Evolutionary conservation across 768 basidiomycete species (phyloP), one percentile per base, ranked within the genome.

Genomic region (Xerocomus brunneocitrinus): DNA sequence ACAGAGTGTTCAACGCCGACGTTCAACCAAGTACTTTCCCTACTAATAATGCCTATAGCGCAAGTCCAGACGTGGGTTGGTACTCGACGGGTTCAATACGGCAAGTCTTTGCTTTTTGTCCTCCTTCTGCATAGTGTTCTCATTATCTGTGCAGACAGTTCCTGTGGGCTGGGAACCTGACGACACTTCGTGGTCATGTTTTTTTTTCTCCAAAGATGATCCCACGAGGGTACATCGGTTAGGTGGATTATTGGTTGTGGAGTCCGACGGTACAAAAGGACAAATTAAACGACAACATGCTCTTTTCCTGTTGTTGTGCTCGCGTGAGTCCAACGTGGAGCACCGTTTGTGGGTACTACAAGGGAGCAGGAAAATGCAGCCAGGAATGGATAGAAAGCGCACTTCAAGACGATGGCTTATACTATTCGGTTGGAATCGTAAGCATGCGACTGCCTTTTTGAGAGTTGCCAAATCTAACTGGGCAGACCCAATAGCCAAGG

Each of bases 301-400:
- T 98, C 32, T 95, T 95, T 73, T 88, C 91, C 5, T 98, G 95
- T 70, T 98, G 95, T 69, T 98, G 95, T 63, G 95, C 93, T 2
- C 79, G 89, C 7, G 90, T 98, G n/a, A 91, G 89, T 32, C 90
- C 92, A 49, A 90, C 91, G 0, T 98, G 95, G 95, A 83, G 81
- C 19, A 79, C 95, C 0, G 95, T 97, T 1, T 98, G 95, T 66
- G 87, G 81, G 46, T 98, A 95, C 69, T 87, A 86, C 64, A 74
- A 83, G 7, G 82, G 90, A 2, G 73, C 79, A 13, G 81, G 84
- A 67, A 85, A 81, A 57, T 98, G 95, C 67, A 84, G 88, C 56
- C 81, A 85, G 58, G 77, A 77, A 4, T 98, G 95, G 68, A 61
- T 97, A 24, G 90, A 98, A 68, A 70, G 78, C 31, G 80, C 91